Base-by-base conservation (phyloP, 352 stramenopile species). In the Pythium monospermum region DNA sequence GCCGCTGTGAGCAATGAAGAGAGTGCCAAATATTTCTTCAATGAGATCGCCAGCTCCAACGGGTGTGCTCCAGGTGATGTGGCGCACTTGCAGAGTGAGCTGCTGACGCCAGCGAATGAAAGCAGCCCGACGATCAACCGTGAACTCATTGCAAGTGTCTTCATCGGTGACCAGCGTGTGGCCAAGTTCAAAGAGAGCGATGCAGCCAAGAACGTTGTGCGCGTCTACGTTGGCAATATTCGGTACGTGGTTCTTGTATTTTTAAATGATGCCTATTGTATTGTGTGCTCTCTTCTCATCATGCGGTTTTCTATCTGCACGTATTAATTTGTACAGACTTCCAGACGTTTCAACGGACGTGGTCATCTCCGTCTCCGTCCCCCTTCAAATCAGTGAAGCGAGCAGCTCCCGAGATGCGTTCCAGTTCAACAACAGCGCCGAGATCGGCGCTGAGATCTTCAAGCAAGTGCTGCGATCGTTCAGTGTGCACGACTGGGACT, bases 171-270 rank as follows among this genome's bases (percentile, higher is more conserved):
- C 64, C 83, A 94, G 63, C 67, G 64, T 46, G 78, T 92, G 31
- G 71, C 83, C 55, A 94, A 94, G 64, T 92, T 92, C 62, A 90
- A 90, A 53, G 83, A 94, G 49, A 64, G 76, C 19, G 75, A 86
- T 23, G 46, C 61, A 26, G 79, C 83, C 43, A 94, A 91, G 71
- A 94, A 94, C 60, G 75, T 87, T 28, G 81, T 94, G 53, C 78
- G 82, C 49, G 71, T 94, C 4, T 92, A 90, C 49, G 50, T 94
- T 21, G 77, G 66, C 35, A 87, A 86, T 53, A 57, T 92, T 33
- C 62, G 83, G 47, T 82, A 57, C 19, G 63, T n/a, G 6, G 22
- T 27, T 22, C 15, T 6, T 46, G 37, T 36, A 13, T 47, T 36
- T 16, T 32, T 30, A 31, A 28, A 4, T 26, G 10, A 41, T n/a